Evolutionary conservation across 192 early-diverging fungal genomes (phyloP), one percentile per base, ranked within the genome.

Genomic region (Funneliformis geosporum): DNA sequence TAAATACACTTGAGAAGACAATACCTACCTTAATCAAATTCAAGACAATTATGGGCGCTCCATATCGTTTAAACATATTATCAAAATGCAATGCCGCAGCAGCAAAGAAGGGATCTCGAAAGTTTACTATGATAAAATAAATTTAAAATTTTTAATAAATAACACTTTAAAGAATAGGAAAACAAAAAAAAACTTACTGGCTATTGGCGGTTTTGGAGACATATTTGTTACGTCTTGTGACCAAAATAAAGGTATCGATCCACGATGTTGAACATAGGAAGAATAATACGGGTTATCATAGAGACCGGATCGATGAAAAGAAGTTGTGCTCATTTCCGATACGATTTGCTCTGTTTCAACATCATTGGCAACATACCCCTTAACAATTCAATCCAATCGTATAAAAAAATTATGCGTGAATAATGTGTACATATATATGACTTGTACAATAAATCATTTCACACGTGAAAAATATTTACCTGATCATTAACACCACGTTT

Each of bases 281-380:
- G 96, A 96, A 82, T 96, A 97, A 16, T 86, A 78, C 5, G 95
- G 94, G 79, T 90, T 94, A 42, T 84, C 87, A 40, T 80, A 83
- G 66, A 89, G 43, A 76, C 85, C 85, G 0, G 92, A 92, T 23
- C 84, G 82, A 78, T 92, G 89, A 68, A 99, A 97, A 11, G 94
- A 95, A 1, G 96, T 98, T 8, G 95, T 92, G 25, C 92, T 91
- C 86, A 95, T 93, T 73, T 97, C 96, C 28, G 92, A 86, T 0
- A 98, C 97, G 79, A 99, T 98, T 83, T 99, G 98, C 84, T 99
- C 98, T 2, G 96, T 96, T 85, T 99, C 98, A 2, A 99, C 97
- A 76, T 99, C 98, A 82, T 99, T 99, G 11, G 98, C 98, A 12
- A 99, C 98, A 83, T 94, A 97, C 8, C 98, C 98, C 82, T 33